phyloP scores from a whole-genome alignment of 306 rosid genomes.

The Cyclanthera cordifolia region DNA sequence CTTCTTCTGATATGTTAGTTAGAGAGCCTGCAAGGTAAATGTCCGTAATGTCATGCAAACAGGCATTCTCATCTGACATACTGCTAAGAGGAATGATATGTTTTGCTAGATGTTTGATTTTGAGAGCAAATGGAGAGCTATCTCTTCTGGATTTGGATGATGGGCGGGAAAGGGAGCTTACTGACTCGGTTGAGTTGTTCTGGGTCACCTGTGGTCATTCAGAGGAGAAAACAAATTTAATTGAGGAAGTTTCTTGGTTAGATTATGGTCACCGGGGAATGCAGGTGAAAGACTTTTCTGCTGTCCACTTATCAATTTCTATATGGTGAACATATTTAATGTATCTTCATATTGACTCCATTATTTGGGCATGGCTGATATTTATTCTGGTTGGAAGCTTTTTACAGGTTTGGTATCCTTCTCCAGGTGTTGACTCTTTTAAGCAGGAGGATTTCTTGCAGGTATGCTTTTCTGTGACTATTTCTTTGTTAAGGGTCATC shows the following conservation, averaged over 20 bases:
- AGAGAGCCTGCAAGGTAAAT: conserved; percentile 86
- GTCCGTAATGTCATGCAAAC: conserved; percentile 1
- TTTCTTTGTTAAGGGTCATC: conserved; percentile 12
- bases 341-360: neutral
- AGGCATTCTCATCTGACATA: conserved; percentile 13
- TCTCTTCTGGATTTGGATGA: conserved; percentile 96
- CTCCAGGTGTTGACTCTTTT: conserved; percentile 72
- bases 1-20: conserved; percentile 42
- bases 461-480: conserved; percentile 32
- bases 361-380: conserved; percentile 37
- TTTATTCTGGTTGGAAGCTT: conserved; percentile 46
- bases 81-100: conserved; percentile 24
- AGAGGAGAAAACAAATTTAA: conserved; percentile 81
- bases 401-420: conserved; percentile 99
- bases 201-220: conserved; percentile 99
- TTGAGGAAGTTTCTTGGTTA: conserved; percentile 98
- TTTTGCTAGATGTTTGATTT: conserved; percentile 70
- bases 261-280: conserved; percentile 97
- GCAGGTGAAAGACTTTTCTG: conserved; percentile 64
- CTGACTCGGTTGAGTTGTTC: conserved; percentile 87
- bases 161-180: conserved; percentile 85
- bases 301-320: too few species aligned
- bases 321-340: neutral
- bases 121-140: conserved; percentile 91
- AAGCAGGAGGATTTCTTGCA: conserved; percentile 98